phyloP scores from a whole-genome alignment of 2,329 filamentous ascomycete genomes.

The Rutstroemia sp. region DNA sequence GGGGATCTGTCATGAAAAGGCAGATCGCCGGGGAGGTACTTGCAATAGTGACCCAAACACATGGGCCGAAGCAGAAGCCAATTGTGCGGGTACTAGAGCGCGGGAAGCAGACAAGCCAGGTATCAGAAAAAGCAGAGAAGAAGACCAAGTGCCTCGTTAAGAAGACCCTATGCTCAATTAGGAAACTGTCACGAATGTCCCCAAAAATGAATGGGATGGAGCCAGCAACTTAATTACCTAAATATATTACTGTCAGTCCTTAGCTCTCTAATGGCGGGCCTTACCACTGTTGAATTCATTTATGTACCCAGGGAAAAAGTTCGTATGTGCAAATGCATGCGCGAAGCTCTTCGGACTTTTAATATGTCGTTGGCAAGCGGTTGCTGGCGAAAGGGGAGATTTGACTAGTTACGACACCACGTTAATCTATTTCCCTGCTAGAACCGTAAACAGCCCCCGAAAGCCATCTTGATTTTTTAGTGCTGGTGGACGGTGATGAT shows the following conservation, averaged over 20 bases:
- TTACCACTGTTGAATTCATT: not conserved
- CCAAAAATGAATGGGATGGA: not conserved
- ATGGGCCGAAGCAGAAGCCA: slow-evolving; percentile 9
- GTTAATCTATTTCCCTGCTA: not conserved
- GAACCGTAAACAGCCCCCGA: not conserved
- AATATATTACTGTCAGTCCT: not conserved
- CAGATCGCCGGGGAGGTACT: not conserved
- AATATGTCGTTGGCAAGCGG: not conserved
- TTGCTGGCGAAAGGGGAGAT: not conserved
- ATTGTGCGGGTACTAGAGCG: not conserved
- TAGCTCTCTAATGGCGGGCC: not conserved
- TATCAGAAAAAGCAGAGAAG: not conserved
- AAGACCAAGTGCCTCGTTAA: not conserved
- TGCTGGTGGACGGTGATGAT: not conserved
- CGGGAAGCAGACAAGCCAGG: not conserved
- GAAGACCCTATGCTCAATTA: not conserved
- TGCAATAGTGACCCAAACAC: slow-evolving; percentile 1
- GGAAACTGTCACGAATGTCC: not conserved
- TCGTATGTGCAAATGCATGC: not conserved
- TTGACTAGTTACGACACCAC: not conserved
- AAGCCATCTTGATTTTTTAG: not conserved
- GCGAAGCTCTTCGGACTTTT: not conserved
- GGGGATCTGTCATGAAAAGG: not conserved
- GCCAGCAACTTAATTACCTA: not conserved
- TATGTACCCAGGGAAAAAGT: not conserved